Conservation (phyloP, 768 basidiomycete species). For the Leccinum disarticulatum region DNA sequence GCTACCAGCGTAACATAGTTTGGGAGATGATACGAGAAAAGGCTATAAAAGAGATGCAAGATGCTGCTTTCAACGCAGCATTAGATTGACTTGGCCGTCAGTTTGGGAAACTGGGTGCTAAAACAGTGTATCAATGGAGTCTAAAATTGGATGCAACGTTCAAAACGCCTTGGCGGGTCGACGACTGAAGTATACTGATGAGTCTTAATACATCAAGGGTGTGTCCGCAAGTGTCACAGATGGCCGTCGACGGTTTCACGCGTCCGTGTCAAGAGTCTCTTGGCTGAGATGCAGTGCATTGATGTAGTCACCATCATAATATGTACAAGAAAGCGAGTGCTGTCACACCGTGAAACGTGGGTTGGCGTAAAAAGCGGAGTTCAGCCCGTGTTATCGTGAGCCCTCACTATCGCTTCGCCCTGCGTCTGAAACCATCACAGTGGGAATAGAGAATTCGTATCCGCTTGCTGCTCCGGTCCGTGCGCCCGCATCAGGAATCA, state of each 20-base stretch:
- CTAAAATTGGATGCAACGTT: background rate
- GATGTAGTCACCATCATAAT: background rate
- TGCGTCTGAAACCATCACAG: slow-evolving; percentile 36
- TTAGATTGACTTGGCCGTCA: slow-evolving; percentile 22
- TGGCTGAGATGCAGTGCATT: background rate
- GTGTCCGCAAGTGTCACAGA: background rate
- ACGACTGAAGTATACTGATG: background rate
- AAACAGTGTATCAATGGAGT: slow-evolving; percentile 2
- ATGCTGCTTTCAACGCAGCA: slow-evolving; percentile 46
- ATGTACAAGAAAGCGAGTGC: slow-evolving; percentile 21
- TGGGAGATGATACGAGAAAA: slow-evolving; percentile 78
- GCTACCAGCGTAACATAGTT: slow-evolving; percentile 66
- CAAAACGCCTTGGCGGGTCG: background rate
- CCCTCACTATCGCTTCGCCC: background rate
- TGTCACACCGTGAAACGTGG: background rate
- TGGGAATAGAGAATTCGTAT: slow-evolving; percentile 54
- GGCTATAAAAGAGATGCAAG: slow-evolving; percentile 74
- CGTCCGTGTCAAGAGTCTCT: background rate
- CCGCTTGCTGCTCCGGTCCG: slow-evolving; percentile 65
- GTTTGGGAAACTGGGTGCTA: background rate
- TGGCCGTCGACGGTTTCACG: background rate
- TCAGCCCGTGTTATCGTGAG: background rate
- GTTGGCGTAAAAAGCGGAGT: background rate
- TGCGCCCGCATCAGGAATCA: slow-evolving; percentile 69
- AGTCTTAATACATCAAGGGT: background rate